Evolutionary conservation across 2,329 filamentous ascomycete genomes (phyloP), one percentile per base, ranked within the genome.

Genomic region (Fusarium concolor): DNA sequence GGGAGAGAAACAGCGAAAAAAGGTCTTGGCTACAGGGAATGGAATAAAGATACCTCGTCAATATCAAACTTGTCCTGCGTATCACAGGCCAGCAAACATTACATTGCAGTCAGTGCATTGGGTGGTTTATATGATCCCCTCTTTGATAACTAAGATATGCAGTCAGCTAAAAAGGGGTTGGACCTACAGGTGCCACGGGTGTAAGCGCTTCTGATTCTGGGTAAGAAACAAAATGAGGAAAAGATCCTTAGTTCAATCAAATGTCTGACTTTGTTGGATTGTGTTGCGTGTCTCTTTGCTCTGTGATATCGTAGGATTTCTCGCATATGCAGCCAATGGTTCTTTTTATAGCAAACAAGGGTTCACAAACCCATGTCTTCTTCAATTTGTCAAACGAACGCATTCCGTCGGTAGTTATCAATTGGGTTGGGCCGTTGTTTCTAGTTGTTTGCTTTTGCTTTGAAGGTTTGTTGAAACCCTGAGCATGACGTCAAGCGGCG

Each of bases 191-290:
- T 63, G 56, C 20, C 53, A 63, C 58, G 18, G 33, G 38, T 58
- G 67, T 60, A 70, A 67, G 67, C 67, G 62, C 66, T 52, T 53
- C 50, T 62, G 31, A 39, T 46, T 51, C 43, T 49, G 11, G 57
- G 51, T 52, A 37, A 67, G 56, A 66, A 53, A 47, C 33, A 20
- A 54, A 55, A 39, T 43, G 42, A 61, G 43, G 37, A 38, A 38
- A 58, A 53, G 44, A 55, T 35, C 56, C 38, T 62, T 29, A 20
- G 28, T 37, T 50, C 14, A 41, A 54, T 67, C 53, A 52, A 67
- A 59, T 55, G 62, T 41, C 52, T 63, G 52, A 67, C 22, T 38
- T 20, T 29, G 28, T 56, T 29, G 26, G 17, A 12, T 51, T 52
- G 49, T 42, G 38, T 56, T 29, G 24, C n/a, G n/a, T n/a, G n/a